These are phyloP conservation scores for Candida glucosophila DNA, from an alignment of 1,139 yeast species.

Conservation along the genomic window DNA sequence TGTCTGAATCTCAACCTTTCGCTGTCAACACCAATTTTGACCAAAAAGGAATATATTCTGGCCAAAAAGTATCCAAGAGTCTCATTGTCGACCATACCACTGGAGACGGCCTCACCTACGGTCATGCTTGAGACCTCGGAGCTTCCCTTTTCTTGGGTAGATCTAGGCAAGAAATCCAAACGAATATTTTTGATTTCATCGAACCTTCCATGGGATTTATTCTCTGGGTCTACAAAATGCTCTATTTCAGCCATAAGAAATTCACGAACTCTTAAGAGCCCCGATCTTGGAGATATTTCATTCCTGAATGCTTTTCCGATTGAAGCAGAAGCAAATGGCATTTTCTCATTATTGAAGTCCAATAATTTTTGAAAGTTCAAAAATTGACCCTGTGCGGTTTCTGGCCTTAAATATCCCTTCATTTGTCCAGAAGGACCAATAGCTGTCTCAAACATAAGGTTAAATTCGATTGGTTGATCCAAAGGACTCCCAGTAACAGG, in stretches of 20 bases:
- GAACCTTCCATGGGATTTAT: slow-evolving; percentile 79
- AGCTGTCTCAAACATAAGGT: slow-evolving; percentile 98
- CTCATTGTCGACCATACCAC: slow-evolving; percentile 90
- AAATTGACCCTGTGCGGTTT: slow-evolving; percentile 99
- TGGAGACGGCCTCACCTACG: slow-evolving; percentile 81
- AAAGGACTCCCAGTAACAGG: slow-evolving; percentile 84
- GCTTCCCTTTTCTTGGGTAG: slow-evolving; percentile 77
- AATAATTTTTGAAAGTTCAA: slow-evolving; percentile 87
- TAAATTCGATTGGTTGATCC: slow-evolving; percentile 90
- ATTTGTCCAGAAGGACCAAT: slow-evolving; percentile 97
- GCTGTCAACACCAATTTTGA: slow-evolving; percentile 85
- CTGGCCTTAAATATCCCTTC: slow-evolving; percentile 95
- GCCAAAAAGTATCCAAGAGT: slow-evolving; percentile 96
- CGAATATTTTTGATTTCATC: slow-evolving; percentile 63
- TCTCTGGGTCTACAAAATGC: slow-evolving; percentile 90
- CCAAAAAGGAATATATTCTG: slow-evolving; percentile 77
- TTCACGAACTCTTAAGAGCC: slow-evolving; percentile 95
- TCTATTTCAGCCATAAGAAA: slow-evolving; percentile 99
- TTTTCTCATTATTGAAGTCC: slow-evolving; percentile 90
- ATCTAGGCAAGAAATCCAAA: slow-evolving; percentile 76
- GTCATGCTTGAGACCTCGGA: slow-evolving; percentile 57
- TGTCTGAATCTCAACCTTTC: slow-evolving; percentile 90
- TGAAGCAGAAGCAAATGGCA: slow-evolving; percentile 99
- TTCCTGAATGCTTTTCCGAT: slow-evolving; percentile 98
- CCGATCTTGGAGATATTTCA: slow-evolving; percentile 98